Evolutionary conservation across 2,329 filamentous ascomycete species (phyloP), one percentile per base, ranked within the genome.

Genomic region (Dactylonectria estremocensis): DNA sequence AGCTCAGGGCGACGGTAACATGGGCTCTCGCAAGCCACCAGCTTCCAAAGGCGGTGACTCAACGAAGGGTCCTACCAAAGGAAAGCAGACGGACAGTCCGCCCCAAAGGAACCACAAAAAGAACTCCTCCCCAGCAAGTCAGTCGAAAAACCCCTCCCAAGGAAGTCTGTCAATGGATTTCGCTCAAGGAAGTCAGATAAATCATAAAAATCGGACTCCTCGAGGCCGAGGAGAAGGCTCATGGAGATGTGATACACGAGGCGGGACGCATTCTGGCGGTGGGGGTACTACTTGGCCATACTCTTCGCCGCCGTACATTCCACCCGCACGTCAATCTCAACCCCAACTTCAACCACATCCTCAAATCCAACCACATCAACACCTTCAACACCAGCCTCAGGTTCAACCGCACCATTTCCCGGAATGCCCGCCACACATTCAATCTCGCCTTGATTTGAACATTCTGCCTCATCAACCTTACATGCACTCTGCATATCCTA

Each of bases 191-290:
- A 55, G 20, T 49, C 9, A 52, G 40, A 6, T 59, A 53, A 11
- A 3, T 49, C 46, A 55, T 14, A 64, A 62, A n/a, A 50, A 33
- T 8, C 66, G 67, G 67, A 20, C 35, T n/a, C 52, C 54, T 2
- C 52, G 61, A 18, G 69, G 50, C 9, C 69, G 56, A n/a, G 63
- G 53, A 61, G 28, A 18, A 6, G 60, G 40, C 50, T 14, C 67
- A 20, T 72, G 70, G 70, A 55, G 70, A 66, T 55, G 69, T 22
- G 72, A 70, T 37, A 60, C 58, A 5, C 64, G 65, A 6, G 61
- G 66, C 11, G 52, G 66, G 16, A 50, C 48, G 9, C 43, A 33
- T 18, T n/a, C 37, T 2, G 62, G 55, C 1, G 56, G 64, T 11
- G 60, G 64, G 49, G 68, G 68, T 24, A 58, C 50, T 6, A 3